Evolutionary conservation across 495 filamentous ascomycete species (phyloP).

Genomic region (Hyaloscypha hepaticicola): DNA sequence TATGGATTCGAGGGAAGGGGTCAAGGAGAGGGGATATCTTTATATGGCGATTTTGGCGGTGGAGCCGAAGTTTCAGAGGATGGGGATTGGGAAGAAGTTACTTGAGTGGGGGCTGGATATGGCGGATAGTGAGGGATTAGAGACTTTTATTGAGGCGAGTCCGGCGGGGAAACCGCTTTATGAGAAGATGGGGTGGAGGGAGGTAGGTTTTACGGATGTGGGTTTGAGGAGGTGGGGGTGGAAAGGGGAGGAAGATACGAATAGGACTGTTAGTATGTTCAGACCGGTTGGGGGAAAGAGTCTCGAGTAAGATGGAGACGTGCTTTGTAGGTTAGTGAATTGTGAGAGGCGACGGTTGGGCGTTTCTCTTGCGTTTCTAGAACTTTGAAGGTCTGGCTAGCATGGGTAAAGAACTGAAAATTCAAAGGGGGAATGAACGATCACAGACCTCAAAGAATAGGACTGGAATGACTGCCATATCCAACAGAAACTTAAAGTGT

Average conservation of each 20-base stretch:
- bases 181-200: constrained; percentile 19
- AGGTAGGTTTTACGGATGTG: constrained; percentile 12
- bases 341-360: no score
- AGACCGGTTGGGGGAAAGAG: constrained; percentile 23
- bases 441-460: no score
- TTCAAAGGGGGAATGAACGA: no score
- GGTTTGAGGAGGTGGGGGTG: constrained; percentile 12
- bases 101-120: constrained; percentile 9
- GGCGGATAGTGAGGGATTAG: constrained; percentile 12
- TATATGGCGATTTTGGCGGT: constrained; percentile 15
- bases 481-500: no score
- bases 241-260: constrained; percentile 3
- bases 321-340: no score
- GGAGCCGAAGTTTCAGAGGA: constrained; percentile 12
- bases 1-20: neutral
- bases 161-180: constrained; percentile 12
- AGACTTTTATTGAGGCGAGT: constrained; percentile 14
- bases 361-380: no score
- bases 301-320: neutral
- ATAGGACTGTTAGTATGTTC: constrained; percentile 33
- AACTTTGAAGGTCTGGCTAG: no score
- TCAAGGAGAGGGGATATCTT: constrained; percentile 8
- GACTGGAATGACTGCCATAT: no score
- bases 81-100: constrained; percentile 16
- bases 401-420: no score